Percentiles rank a stretch among this genome's conserved stretches.
phyloP scores from a whole-genome alignment of 345 rosid genomes.

The Stellera chamaejasme region DNA sequence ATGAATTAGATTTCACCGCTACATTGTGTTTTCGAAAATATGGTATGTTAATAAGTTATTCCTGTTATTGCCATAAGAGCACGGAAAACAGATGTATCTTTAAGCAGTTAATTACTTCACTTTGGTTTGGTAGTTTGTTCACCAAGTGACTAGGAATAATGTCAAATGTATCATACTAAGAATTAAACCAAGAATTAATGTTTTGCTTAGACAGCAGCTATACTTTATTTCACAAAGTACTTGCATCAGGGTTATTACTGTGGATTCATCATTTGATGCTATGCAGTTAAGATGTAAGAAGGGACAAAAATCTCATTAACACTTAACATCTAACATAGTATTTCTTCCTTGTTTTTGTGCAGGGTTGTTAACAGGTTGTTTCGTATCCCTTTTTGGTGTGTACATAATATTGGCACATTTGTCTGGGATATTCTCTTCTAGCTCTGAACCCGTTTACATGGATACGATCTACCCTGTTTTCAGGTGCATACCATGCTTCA shows the following conservation, averaged over 20 bases:
- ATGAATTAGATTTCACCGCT: not conserved
- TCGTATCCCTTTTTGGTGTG: conserved; percentile 65
- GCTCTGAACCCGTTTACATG: conserved; percentile 38
- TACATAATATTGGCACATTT: conserved; percentile 77
- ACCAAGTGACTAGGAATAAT: too few relatives aligned
- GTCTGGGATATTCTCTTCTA: conserved; percentile 58
- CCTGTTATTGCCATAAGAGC: too few relatives aligned
- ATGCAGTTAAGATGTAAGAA: too few relatives aligned
- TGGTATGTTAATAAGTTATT: not conserved
- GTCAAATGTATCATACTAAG: too few relatives aligned
- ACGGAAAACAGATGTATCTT: too few relatives aligned
- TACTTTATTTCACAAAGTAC: too few relatives aligned
- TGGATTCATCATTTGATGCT: too few relatives aligned
- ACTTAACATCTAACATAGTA: not conserved
- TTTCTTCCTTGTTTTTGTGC: conserved; percentile 13
- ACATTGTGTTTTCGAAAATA: not conserved
- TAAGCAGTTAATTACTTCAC: too few relatives aligned
- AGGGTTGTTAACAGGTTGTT: conserved; percentile 91
- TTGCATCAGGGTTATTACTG: too few relatives aligned
- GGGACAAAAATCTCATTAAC: not conserved
- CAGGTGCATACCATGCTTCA: conserved; percentile 37
- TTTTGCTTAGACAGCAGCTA: too few relatives aligned
- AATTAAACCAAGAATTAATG: too few relatives aligned
- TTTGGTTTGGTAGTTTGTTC: too few relatives aligned
- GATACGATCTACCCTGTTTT: conserved; percentile 92